Evolutionary conservation across 805 yeast species (phyloP).

Genomic region (Lachancea nothofagi): DNA sequence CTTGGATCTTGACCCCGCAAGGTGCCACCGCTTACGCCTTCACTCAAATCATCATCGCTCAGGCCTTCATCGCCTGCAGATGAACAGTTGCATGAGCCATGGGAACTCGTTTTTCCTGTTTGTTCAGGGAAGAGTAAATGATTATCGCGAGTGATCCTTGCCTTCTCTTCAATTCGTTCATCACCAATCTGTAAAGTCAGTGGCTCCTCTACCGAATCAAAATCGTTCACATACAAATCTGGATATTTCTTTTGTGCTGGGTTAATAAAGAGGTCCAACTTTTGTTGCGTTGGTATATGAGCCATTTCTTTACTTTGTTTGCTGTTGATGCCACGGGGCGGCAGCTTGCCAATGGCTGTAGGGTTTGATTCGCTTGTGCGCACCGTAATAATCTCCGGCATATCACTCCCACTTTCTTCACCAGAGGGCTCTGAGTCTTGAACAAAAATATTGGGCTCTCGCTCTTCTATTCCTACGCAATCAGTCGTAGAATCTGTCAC

Average conservation of each 20-base stretch:
- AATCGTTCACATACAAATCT: not conserved
- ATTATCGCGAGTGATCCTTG: slow-evolving; percentile 6
- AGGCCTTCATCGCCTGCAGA: slow-evolving; percentile 4
- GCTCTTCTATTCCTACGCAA: not conserved
- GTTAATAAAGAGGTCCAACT: slow-evolving; percentile 5
- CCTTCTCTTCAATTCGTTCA: slow-evolving; percentile 18
- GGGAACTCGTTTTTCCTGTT: not conserved
- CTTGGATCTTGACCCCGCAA: slow-evolving; percentile 16
- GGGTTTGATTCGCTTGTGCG: no score
- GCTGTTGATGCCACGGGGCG: no score
- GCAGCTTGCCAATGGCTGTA: no score
- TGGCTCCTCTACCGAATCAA: slow-evolving; percentile 6
- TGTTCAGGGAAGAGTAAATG: not conserved
- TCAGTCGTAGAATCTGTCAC: no score
- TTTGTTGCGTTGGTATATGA: slow-evolving; percentile 6
- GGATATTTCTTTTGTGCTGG: not conserved
- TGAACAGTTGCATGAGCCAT: slow-evolving; percentile 2
- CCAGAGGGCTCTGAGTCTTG: not conserved
- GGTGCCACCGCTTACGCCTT: slow-evolving; percentile 13
- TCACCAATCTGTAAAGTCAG: slow-evolving; percentile 25
- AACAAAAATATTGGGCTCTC: slow-evolving; percentile 1
- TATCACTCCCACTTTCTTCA: not conserved
- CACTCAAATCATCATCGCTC: slow-evolving; percentile 3
- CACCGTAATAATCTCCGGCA: no score
- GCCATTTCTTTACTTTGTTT: no score